Evolutionary conservation across 2,329 filamentous ascomycete genomes (phyloP), one percentile per base, ranked within the genome.

Genomic region (Alternaria burnsii): DNA sequence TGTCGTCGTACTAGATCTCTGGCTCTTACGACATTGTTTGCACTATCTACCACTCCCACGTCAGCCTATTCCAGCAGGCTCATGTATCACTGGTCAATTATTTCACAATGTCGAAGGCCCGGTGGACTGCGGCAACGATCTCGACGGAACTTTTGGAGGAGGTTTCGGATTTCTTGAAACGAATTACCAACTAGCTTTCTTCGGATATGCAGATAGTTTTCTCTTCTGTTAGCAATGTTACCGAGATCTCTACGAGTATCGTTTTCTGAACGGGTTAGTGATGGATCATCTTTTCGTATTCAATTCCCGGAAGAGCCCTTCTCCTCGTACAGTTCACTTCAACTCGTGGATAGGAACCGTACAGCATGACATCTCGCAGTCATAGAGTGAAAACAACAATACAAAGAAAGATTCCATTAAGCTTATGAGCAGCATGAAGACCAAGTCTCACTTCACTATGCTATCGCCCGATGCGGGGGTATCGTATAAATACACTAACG

Each of bases 131-230:
- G 26, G 40, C 16, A 36, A 16, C n/a, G 20, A 73, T 74, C 63
- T 73, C 61, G 60, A 50, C 55, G 32, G 62, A 61, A 52, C 40
- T 68, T 66, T 68, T 71, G 68, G 62, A 63, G 63, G 59, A 59
- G 48, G 52, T 62, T 69, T 69, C 65, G 62, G 55, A 63, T 67
- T 50, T 55, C 34, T 43, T 57, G 54, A 38, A 38, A 26, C 16
- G 11, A 30, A 54, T 30, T 48, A 58, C 9, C 12, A 47, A 47
- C n/a, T 36, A 47, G 18, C 22, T 48, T 46, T 40, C 44, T 54
- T 46, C 54, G 56, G 24, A 28, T 44, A 42, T 68, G 65, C 69
- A 65, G 54, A 65, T 67, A 58, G 12, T 56, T 24, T 57, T 65
- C 40, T 47, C 47, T 60, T 56, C 38, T 59, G 28, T 38, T 16